A percentile compares a stretch with the other conserved stretches of the same genome.
Evolutionary conservation across 2,329 filamentous ascomycete species (phyloP).

Genomic region (Scytalidium lignicola): DNA sequence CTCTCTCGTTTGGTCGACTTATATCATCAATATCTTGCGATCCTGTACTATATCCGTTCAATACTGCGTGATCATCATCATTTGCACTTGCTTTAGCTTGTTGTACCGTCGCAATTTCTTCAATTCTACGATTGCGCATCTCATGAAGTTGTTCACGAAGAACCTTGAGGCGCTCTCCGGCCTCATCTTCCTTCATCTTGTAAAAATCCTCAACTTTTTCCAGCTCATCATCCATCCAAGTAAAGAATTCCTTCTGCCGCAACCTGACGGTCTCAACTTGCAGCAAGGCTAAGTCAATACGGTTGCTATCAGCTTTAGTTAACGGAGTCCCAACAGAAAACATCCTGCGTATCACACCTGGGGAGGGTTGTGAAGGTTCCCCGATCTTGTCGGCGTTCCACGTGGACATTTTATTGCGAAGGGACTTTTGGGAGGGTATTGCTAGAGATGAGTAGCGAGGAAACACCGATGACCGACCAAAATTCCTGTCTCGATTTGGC

Average conservation of each 20-base stretch:
- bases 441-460: not conserved
- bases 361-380: slow-evolving; percentile 18
- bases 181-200: slow-evolving; percentile 79
- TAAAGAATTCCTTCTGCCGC: slow-evolving; percentile 78
- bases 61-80: slow-evolving; percentile 11
- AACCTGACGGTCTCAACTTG: slow-evolving; percentile 61
- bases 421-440: not conserved
- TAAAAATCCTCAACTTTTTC: slow-evolving; percentile 94
- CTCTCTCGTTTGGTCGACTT: slow-evolving; percentile 12
- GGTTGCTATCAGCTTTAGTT: slow-evolving; percentile 35
- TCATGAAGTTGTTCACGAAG: slow-evolving; percentile 84
- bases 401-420: not conserved
- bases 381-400: slow-evolving; percentile 38
- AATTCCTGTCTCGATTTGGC: not conserved
- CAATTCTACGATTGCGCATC: slow-evolving; percentile 78
- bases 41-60: slow-evolving; percentile 7
- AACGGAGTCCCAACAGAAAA: slow-evolving; percentile 15
- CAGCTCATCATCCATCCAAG: slow-evolving; percentile 77
- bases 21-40: slow-evolving; percentile 6
- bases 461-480: not conserved
- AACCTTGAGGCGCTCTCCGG: slow-evolving; percentile 62
- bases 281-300: slow-evolving; percentile 45
- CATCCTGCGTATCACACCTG: not conserved
- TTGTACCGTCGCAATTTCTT: slow-evolving; percentile 50
- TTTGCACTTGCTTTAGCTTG: slow-evolving; percentile 17